phyloP scores from a whole-genome alignment of 495 filamentous ascomycete genomes.

The Cercophora newfieldiana region DNA sequence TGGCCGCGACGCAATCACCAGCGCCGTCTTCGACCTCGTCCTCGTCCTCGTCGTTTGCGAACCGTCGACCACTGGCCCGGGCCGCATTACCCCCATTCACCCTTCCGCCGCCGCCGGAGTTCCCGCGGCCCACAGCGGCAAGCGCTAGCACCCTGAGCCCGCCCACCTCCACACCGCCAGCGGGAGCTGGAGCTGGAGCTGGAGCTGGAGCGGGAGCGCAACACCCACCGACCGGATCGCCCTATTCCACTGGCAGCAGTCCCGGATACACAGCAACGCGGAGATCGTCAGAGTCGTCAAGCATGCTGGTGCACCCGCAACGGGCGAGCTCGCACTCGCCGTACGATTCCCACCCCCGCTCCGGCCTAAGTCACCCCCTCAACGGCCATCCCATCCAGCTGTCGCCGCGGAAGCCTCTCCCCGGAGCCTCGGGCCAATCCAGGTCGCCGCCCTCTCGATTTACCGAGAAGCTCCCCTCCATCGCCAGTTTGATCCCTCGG shows the following conservation, averaged over 20 bases:
- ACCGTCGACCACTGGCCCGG: conserved; percentile 14
- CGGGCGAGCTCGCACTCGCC: conserved; percentile 1
- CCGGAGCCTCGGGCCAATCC: conserved; percentile 4
- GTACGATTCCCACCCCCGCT: neutral
- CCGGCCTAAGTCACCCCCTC: conserved; percentile 9
- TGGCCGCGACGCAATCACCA: conserved; percentile 9
- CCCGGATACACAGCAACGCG: conserved; percentile 10
- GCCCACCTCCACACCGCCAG: neutral
- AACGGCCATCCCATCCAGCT: neutral
- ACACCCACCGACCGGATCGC: conserved; percentile 5
- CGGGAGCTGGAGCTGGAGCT: too few species aligned
- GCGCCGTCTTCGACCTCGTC: neutral
- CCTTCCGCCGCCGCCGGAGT: conserved; percentile 18
- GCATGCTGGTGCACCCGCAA: conserved; percentile 4
- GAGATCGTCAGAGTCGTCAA: neutral
- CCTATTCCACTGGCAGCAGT: conserved; percentile 19
- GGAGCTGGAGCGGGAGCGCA: too few species aligned
- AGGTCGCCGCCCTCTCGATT: conserved; percentile 15
- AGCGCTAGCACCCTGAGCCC: conserved; percentile 6
- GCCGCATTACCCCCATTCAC: conserved; percentile 18
- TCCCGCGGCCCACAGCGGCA: conserved; percentile 8
- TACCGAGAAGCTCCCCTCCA: conserved; percentile 23
- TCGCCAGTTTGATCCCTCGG: conserved; percentile 21
- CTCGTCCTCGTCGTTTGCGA: conserved; percentile 10
- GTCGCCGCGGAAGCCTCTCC: conserved; percentile 10